Evolutionary conservation across 139 green algal species (phyloP), one percentile per base, ranked within the genome.

Genomic region (Micractinium conductrix): DNA sequence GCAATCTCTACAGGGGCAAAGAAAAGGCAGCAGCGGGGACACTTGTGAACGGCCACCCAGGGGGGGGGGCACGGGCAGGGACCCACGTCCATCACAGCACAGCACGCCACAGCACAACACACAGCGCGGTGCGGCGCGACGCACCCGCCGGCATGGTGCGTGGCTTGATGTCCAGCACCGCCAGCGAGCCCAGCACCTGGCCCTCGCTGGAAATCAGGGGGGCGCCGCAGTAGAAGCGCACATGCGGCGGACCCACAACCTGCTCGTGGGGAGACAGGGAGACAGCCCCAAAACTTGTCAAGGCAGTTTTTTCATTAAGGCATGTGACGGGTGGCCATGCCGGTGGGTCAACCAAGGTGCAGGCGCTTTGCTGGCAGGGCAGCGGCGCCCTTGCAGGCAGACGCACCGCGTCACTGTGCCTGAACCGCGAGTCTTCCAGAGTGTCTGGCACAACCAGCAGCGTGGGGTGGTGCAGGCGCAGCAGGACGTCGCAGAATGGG

Each of bases 141-240:
- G 17, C n/a, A 43, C 45, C 73, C 9, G 70, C 70, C 10, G 70
- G 45, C 17, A 82, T 33, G 33, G 38, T 80, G 74, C 74, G 74
- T 0, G 76, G 76, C 48, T 70, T 67, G 28, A 82, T 44, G 33
- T 82, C 76, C 76, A 82, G 72, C 17, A 82, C 58, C 4, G 48
- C 76, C 76, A 82, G 38, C 10, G 37, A 58, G 38, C 76, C 76
- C 35, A 82, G 53, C 48, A 82, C 53, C 38, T 38, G 68, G 26
- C 76, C 76, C 19, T 82, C 55, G 33, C 53, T 82, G 26, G 76
- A 82, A 0, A 82, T 55, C 53, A 80, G 44, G 6, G 73, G 73
- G 2, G 73, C 44, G 10, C 53, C 53, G 53, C 53, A 62, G 53
- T 62, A 62, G 8, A 62, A 62, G 53, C 65, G 33, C n/a, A 72